These are phyloP conservation scores for Paecilomyces fulvus DNA, from an alignment of 2,329 filamentous ascomycete genomes.

Conservation along the genomic window DNA sequence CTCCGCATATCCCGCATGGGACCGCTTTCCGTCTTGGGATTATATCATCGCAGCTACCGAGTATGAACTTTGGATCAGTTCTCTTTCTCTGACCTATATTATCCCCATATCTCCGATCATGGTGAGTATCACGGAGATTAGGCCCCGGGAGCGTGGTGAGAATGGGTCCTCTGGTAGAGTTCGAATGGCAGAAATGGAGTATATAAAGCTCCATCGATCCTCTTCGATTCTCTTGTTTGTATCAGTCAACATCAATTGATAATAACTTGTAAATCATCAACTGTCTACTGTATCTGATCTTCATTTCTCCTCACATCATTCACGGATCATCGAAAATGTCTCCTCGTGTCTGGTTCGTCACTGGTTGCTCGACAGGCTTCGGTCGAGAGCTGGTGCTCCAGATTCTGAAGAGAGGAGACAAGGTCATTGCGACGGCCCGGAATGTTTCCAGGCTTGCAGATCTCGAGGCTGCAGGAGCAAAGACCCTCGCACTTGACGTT, in stretches of 20 bases:
- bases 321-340: background rate
- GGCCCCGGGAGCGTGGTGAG: background rate
- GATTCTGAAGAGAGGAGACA: slow-evolving; percentile 21
- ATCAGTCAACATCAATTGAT: background rate
- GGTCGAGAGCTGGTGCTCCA: slow-evolving; percentile 19
- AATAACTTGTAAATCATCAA: slow-evolving; percentile 18
- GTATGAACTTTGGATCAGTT: background rate
- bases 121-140: background rate
- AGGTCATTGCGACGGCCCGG: slow-evolving; percentile 28
- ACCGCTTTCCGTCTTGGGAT: background rate
- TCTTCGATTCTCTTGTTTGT: background rate
- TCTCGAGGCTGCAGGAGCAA: slow-evolving; percentile 17
- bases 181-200: background rate
- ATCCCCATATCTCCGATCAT: background rate
- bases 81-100: background rate
- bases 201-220: background rate
- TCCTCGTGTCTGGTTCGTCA: slow-evolving; percentile 26
- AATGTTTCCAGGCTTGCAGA: slow-evolving; percentile 16
- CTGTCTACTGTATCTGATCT: too few species aligned
- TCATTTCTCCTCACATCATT: background rate
- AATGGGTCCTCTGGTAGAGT: background rate
- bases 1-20: background rate
- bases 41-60: background rate
- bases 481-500: slow-evolving; percentile 17
- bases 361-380: slow-evolving; percentile 27